Evolutionary conservation across 441 rosid genomes (phyloP).

Genomic region (Iberis amara): DNA sequence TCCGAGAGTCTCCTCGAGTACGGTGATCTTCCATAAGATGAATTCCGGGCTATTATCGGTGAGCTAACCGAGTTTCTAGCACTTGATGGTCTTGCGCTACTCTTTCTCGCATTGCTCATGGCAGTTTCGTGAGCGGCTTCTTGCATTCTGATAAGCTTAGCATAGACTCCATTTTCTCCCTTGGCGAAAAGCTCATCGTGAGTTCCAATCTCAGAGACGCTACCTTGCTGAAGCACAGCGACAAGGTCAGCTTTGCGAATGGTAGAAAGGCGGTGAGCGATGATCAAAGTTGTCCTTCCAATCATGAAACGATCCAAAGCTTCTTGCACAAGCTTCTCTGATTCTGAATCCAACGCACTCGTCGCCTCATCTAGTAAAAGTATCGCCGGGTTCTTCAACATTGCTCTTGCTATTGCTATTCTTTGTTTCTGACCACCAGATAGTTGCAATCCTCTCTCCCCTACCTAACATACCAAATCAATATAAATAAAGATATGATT

Average conservation of each 20-base stretch:
- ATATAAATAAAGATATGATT: slow-evolving; percentile 5
- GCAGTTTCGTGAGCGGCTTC: slow-evolving; percentile 94
- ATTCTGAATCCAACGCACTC: slow-evolving; percentile 95
- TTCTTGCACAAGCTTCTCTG: slow-evolving; percentile 96
- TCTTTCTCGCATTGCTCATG: slow-evolving; percentile 85
- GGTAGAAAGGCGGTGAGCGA: slow-evolving; percentile 97
- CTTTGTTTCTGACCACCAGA: slow-evolving; percentile 99
- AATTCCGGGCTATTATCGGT: slow-evolving; percentile 90
- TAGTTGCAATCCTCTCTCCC: slow-evolving; percentile 94
- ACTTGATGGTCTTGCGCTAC: slow-evolving; percentile 98
- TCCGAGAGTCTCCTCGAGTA: slow-evolving; percentile 93
- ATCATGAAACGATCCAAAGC: slow-evolving; percentile 98
- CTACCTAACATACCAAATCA: slow-evolving; percentile 64
- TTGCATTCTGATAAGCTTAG: slow-evolving; percentile 91
- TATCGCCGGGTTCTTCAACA: slow-evolving; percentile 97
- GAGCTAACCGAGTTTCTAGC: slow-evolving; percentile 99
- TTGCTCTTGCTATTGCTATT: slow-evolving; percentile 95
- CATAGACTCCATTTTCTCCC: slow-evolving; percentile 85
- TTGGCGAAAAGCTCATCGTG: slow-evolving; percentile 89
- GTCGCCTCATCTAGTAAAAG: slow-evolving; percentile 93
- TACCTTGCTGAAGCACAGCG: slow-evolving; percentile 93
- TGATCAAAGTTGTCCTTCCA: slow-evolving; percentile 92
- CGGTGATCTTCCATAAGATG: slow-evolving; percentile 96
- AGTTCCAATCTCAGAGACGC: slow-evolving; percentile 83
- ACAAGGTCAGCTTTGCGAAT: slow-evolving; percentile 97